These are phyloP conservation scores for Saturnispora serradocipensis DNA, from an alignment of 805 yeast species.

Conservation along the genomic window DNA sequence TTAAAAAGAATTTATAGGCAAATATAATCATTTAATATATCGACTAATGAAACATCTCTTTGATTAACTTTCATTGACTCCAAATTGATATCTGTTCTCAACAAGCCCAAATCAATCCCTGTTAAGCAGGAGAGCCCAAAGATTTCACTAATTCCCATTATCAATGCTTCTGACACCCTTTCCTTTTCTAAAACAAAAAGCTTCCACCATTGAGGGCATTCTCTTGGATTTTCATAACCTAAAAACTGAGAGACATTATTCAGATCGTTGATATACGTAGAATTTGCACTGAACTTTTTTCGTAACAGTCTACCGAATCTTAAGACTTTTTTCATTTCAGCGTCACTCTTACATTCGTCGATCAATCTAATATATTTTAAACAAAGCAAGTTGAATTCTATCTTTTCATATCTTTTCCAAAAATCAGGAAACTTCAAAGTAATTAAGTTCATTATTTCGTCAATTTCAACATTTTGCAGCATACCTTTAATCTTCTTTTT, in stretches of 20 bases:
- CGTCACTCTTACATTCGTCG: background rate
- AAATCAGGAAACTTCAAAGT: conserved; percentile 32
- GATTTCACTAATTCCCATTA: conserved; percentile 26
- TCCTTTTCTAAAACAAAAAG: conserved; percentile 30
- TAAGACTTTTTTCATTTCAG: conserved; percentile 27
- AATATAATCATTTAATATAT: conserved; percentile 38
- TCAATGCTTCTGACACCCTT: conserved; percentile 33
- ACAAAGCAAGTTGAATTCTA: conserved; percentile 35
- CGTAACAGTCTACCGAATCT: conserved; percentile 31
- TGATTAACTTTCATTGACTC: conserved; percentile 7
- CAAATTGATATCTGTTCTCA: conserved; percentile 17
- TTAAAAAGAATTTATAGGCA: conserved; percentile 18
- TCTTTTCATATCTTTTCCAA: conserved; percentile 24
- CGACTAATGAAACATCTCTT: conserved; percentile 31
- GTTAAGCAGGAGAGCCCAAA: conserved; percentile 13
- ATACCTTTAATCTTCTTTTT: conserved; percentile 34
- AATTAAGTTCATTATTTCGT: conserved; percentile 32
- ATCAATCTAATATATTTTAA: conserved; percentile 36
- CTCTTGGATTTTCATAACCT: conserved; percentile 42
- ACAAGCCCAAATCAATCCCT: conserved; percentile 18
- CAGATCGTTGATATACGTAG: conserved; percentile 30
- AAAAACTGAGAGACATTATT: conserved; percentile 41
- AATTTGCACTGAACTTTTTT: conserved; percentile 23
- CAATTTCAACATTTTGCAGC: conserved; percentile 38
- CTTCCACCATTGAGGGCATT: conserved; percentile 29